Base-by-base conservation (phyloP, 148 eudicot genomes). In the Chenopodium berlandieri region DNA sequence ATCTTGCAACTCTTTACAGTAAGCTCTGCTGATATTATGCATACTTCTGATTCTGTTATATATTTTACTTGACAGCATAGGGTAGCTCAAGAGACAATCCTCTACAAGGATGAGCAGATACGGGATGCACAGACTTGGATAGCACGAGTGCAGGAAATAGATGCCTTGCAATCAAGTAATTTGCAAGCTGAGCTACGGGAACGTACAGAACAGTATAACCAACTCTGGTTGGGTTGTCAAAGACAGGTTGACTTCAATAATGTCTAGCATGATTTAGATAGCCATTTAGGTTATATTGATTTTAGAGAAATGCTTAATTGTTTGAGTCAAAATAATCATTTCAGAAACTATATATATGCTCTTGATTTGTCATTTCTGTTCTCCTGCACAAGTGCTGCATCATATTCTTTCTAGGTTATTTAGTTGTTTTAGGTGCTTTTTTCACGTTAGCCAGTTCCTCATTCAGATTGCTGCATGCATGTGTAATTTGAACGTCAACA, bases 71-170 rank as follows among this genome's bases (percentile, higher is more conserved):
- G 85, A 83, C 98, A 97, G 99, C 87, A 94, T 82, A 90, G 98
- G 82, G 86, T 84, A 82, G 89, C 95, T 86, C 94, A 92, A 83
- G 98, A 97, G 84, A 88, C 91, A 50, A 84, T 89, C 47, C 84
- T 88, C 44, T 89, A 80, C 82, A 97, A 91, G 88, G 99, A 97
- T 83, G 97, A 94, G 30, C 98, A 94, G 78, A 56, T 94, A 80
- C 89, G 96, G 84, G 98, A 97, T 23, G 94, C 98, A 73, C 98
- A 94, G 80, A 80, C 89, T 65, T 97, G 99, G 99, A 91, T 97
- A 71, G 75, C 90, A 46, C 88, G 94, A 60, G 90, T 86, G 73
- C 99, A 92, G 82, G 99, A 97, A 85, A 90, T 91, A 88, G 99
- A 96, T 87, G 94, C 82, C 31, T 80, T 97, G 87, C 93, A 94